Evolutionary conservation across 371 early-diverging fungal species (phyloP), one percentile per base, ranked within the genome.

Genomic region (Entomophthora muscae): DNA sequence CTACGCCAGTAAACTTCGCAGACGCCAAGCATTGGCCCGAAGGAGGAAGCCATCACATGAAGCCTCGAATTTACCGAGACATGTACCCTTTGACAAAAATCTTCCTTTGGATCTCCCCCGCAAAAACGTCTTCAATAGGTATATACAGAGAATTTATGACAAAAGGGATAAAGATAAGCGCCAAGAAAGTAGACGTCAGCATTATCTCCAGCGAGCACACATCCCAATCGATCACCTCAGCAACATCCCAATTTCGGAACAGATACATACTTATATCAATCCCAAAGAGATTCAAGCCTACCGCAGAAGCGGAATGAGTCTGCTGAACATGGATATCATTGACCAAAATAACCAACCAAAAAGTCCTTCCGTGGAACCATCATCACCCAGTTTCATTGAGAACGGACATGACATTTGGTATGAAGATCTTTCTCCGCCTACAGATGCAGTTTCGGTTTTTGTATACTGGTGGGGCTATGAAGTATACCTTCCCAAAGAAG

Each of bases 381-480:
- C 17, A 13, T 12, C 2, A 7, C 31, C 58, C 30, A 22, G n/a
- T 1, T 21, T 10, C 10, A 57, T 31, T n/a, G 13, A 28, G 17
- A 13, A 2, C 42, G 7, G 24, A 32, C 61, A 61, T 24, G 61
- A 61, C 24, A 17, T 61, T 12, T 61, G 61, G 61, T 61, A 61
- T 33, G 61, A 61, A 23, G 61, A 61, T 24, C 42, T 61, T 10
- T 13, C n/a, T 22, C 63, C 63, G 21, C 23, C 53, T 13, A 51
- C 12, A 52, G 63, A 63, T 52, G 52, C 17, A 1, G 63, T 63
- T 52, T 63, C 63, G 23, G 63, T 63, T 2, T 63, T 52, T 30
- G 54, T 53, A 3, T 63, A 63, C 24, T 63, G 63, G 63, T 63
- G 63, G 63, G 63, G 63, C 1, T 63, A 63, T 26, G 63, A 63